phyloP scores from a whole-genome alignment of 2,329 filamentous ascomycete species.

The Hypocrella siamensis region DNA sequence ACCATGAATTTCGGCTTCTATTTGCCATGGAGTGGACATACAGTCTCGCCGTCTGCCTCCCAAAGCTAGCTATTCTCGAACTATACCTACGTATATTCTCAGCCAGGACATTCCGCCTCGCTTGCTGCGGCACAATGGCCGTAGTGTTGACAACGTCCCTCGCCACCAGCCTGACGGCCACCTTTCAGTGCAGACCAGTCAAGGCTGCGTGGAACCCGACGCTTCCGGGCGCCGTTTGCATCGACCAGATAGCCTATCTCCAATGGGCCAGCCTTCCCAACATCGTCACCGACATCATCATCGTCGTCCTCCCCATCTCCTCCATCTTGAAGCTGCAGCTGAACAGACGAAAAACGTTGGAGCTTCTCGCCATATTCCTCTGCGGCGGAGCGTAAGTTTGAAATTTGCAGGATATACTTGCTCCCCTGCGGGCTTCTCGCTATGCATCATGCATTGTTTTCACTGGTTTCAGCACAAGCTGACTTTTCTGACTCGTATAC shows the following conservation, averaged over 20 bases:
- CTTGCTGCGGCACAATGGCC: neutral
- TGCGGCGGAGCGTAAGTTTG: neutral
- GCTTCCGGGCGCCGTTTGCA: neutral
- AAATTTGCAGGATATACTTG: neutral
- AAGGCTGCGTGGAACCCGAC: neutral
- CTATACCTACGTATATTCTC: neutral
- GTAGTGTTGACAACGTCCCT: neutral
- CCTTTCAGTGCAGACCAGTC: neutral
- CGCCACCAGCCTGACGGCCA: neutral
- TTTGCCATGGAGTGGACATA: neutral
- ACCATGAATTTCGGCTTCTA: neutral
- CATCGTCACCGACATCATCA: neutral
- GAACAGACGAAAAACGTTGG: neutral
- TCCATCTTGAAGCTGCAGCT: neutral
- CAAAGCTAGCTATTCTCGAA: neutral
- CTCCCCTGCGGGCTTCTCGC: too few relatives aligned
- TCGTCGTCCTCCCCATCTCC: neutral
- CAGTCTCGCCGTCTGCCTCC: neutral
- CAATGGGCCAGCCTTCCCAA: neutral
- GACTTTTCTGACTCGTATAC: neutral
- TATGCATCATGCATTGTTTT: too few relatives aligned
- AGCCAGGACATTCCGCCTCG: neutral
- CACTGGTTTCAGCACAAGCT: neutral
- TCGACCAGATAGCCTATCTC: neutral
- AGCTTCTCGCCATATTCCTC: neutral